Base-by-base conservation (phyloP, 768 basidiomycete species). In the Boletus vermiculosoides region DNA sequence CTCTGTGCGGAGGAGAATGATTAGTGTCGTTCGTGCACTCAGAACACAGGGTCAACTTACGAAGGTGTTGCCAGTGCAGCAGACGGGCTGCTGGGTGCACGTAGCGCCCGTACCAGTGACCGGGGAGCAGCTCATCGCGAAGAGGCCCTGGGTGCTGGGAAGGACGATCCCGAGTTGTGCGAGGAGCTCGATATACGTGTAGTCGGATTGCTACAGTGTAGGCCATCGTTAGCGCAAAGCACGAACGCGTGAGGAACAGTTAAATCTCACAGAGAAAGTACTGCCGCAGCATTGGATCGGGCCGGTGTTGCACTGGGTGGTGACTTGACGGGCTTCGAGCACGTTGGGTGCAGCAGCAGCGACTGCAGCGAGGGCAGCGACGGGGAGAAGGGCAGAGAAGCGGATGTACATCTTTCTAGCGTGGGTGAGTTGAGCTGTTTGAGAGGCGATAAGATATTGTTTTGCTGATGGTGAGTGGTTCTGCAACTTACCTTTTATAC, bases 221-320 rank as follows among this genome's bases (percentile, higher is more conserved):
- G 41, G 1, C 1, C 6, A 15, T 39, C 30, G 33, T 60, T 6
- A 54, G 37, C 10, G 36, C 5, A 11, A 20, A 20, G 30, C 12
- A 18, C 2, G 11, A n/a, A n/a, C 12, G 31, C 4, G n/a, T 16
- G 11, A 16, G 18, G 4, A 20, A 8, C 0, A 20, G 3, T 11
- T 20, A 25, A 39, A 30, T 9, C 54, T 45, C 11, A 59, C 56
- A 13, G 13, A 1, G 15, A 23, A 18, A 20, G 45, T 50, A 5
- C 20, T 49, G 23, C 11, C 11, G 39, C 62, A 63, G 39, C 62
- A 63, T n/a, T 52, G 50, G 1, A 49, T 39, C n/a, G 37, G 6
- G 18, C 37, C 37, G 8, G 37, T 39, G 37, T 39, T 39, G 37
- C 37, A 39, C n/a, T 39, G 18, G n/a, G 18, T 9, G 18, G 37